phyloP scores from a whole-genome alignment of 164 flowering plant species.

The Vitis riparia region DNA sequence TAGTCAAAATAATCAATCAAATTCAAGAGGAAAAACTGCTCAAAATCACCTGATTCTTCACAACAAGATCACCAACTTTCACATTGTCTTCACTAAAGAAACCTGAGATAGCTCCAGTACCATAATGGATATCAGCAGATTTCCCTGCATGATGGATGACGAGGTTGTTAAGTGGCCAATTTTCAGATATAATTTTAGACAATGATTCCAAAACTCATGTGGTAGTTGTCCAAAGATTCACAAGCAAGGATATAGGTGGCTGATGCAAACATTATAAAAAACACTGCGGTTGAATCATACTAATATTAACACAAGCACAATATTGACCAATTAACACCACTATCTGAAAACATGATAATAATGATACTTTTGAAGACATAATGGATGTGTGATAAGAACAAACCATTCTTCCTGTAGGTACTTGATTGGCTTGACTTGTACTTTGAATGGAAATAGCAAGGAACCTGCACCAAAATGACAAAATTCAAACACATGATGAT shows the following conservation, averaged over 20 bases:
- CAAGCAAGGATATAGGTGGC: too few relatives aligned
- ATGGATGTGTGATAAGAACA: conserved; percentile 3
- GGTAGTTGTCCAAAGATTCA: neutral
- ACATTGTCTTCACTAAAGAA: conserved; percentile 43
- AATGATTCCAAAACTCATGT: neutral
- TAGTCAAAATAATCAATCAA: neutral
- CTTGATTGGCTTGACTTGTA: conserved; percentile 38
- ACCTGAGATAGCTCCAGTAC: conserved; percentile 45
- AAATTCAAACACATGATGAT: neutral
- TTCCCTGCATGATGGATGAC: conserved; percentile 24
- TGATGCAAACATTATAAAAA: too few relatives aligned
- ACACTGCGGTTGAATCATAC: neutral
- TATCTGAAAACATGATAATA: too few relatives aligned
- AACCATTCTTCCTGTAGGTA: conserved; percentile 42
- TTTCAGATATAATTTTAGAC: neutral
- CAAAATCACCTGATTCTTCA: conserved; percentile 36
- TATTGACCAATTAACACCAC: too few relatives aligned
- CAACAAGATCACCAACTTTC: conserved; percentile 36
- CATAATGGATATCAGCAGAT: conserved; percentile 41
- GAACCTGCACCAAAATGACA: conserved; percentile 21
- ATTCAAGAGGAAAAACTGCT: neutral
- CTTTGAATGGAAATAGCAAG: conserved; percentile 44
- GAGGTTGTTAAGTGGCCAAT: neutral
- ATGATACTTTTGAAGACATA: neutral
- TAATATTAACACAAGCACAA: neutral